These are phyloP conservation scores for Colletotrichum echinochloae DNA, from an alignment of 2,329 filamentous ascomycete species.

Conservation along the genomic window DNA sequence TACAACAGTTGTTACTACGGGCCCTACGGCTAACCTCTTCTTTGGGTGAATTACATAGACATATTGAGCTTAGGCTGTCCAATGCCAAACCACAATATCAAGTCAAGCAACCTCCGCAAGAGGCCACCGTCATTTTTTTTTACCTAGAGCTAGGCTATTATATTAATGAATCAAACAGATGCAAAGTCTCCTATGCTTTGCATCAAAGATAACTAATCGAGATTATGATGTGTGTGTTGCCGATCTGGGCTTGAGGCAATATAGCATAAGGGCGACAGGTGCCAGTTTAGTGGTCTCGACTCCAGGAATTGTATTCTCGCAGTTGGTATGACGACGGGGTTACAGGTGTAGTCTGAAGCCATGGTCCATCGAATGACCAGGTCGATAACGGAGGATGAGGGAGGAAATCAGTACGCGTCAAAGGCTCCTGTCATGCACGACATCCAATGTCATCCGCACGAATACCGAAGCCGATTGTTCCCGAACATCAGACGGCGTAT, in stretches of 20 bases:
- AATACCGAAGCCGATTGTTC: constrained; percentile 8
- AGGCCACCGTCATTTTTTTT: neutral
- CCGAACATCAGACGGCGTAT: constrained; percentile 26
- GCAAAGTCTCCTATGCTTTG: neutral
- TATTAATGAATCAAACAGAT: neutral
- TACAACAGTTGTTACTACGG: constrained; percentile 72
- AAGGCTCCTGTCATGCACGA: neutral
- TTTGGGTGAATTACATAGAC: constrained; percentile 70
- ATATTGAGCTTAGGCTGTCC: constrained; percentile 78
- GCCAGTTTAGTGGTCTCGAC: neutral
- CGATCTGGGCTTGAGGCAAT: neutral
- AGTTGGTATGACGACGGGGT: neutral
- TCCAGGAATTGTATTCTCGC: neutral
- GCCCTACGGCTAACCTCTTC: constrained; percentile 68
- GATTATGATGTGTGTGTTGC: neutral
- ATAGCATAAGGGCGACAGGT: neutral
- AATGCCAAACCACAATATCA: neutral
- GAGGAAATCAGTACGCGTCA: neutral
- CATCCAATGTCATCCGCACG: neutral
- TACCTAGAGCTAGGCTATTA: neutral
- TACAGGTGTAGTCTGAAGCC: neutral
- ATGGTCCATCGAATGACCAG: neutral
- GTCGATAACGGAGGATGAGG: neutral
- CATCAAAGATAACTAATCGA: neutral
- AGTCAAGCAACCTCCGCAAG: constrained; percentile 8